Evolutionary conservation across 2,329 filamentous ascomycete species (phyloP).

Genomic region (Byssoonygena ceratinophila): DNA sequence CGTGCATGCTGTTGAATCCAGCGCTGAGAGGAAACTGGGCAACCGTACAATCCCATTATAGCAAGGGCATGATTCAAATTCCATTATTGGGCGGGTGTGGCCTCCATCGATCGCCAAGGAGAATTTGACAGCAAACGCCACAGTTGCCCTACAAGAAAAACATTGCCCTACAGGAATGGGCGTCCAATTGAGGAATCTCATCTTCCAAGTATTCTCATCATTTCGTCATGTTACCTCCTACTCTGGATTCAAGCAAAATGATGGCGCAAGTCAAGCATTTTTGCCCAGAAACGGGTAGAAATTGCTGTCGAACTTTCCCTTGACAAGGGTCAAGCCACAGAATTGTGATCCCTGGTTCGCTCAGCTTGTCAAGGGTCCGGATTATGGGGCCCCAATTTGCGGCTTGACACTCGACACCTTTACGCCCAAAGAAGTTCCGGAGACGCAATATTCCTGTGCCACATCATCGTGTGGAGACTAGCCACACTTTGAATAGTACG

Average conservation of each 20-base stretch:
- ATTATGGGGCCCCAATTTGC: not conserved
- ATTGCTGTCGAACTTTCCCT: slow-evolving; percentile 4
- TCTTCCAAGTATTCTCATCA: not conserved
- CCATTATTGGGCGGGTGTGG: no score
- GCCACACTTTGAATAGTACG: not conserved
- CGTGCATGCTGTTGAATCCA: no score
- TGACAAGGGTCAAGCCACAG: slow-evolving; percentile 9
- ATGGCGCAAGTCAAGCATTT: slow-evolving; percentile 12
- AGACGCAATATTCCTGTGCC: slow-evolving; percentile 2
- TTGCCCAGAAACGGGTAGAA: slow-evolving; percentile 4
- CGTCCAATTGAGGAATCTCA: slow-evolving; percentile 1
- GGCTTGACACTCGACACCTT: not conserved
- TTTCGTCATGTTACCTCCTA: not conserved
- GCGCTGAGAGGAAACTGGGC: no score
- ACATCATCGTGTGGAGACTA: slow-evolving; percentile 9
- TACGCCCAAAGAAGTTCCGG: not conserved
- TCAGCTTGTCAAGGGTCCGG: not conserved
- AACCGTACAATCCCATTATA: no score
- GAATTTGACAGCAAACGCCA: slow-evolving; percentile 13
- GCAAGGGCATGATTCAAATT: no score
- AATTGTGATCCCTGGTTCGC: not conserved
- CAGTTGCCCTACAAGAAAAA: slow-evolving; percentile 5
- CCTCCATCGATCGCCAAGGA: slow-evolving; percentile 7
- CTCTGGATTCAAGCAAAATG: not conserved
- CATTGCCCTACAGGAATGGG: not conserved